Base-by-base conservation (phyloP, 257 asterid genomes). In the Perilla frutescens region DNA sequence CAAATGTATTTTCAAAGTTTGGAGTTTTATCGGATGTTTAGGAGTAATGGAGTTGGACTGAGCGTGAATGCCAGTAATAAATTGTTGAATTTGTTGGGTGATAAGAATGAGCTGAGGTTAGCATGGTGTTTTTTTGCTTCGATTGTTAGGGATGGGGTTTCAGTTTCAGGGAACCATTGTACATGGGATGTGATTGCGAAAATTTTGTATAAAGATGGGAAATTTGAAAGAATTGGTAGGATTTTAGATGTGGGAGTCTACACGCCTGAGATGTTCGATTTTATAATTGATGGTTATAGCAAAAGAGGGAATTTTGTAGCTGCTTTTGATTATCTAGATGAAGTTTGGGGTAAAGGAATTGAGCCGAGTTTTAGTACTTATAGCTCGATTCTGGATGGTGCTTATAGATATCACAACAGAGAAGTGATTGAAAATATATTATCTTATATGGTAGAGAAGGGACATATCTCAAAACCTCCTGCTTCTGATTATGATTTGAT, bases 51-150 rank as follows among this genome's bases (percentile, higher is more conserved):
- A 3, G 70, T 71, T 71, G 54, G 65, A n/a, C 75, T 87, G 60
- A 80, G 81, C 58, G 49, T 74, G 3, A 79, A 48, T 72, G 58
- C 75, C 71, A 86, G 88, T 68, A 86, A 89, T 76, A 50, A 71
- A 8, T 74, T 92, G 83, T 86, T 92, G 64, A 72, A 62, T 48
- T 70, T 87, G 80, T 82, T 92, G 50, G 60, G 15, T 57, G 85
- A 83, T 14, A 78, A 80, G 63, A 81, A 87, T 77, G 93, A 87
- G 81, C 36, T 72, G 5, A 80, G 74, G 60, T 43, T 85, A 44
- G 91, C 84, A 40, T 92, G 93, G 96, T 85, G 97, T 76, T 84
- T 72, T 66, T 89, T 78, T 82, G 83, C 89, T 84, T 82, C 89
- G 3, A 73, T 82, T 69, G 60, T 85, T 83, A 79, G 96, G 76